A percentile compares a stretch with the other conserved stretches of the same genome.
Conservation (phyloP, 495 filamentous ascomycete species). For the Penicillium parvum region DNA sequence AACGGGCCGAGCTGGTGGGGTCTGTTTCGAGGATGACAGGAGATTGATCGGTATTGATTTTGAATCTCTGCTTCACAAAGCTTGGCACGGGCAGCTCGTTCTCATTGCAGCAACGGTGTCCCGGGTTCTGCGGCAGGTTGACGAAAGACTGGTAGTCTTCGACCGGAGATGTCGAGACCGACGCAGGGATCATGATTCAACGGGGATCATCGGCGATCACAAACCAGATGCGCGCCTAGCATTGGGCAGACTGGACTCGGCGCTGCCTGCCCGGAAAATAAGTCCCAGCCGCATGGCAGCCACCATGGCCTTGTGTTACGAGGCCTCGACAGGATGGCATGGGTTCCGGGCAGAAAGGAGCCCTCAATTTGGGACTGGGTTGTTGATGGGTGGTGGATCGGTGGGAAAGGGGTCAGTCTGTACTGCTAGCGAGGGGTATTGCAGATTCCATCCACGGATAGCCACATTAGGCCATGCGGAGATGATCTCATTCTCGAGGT, state of each 20-base stretch:
- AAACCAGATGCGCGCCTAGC: conserved; percentile 11
- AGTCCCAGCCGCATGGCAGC: conserved; percentile 23
- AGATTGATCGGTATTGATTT: neutral
- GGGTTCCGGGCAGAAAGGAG: neutral
- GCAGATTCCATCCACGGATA: conserved; percentile 23
- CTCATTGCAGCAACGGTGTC: conserved; percentile 16
- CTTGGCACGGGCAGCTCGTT: too few species aligned
- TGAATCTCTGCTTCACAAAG: conserved; percentile 1
- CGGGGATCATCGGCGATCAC: conserved; percentile 3
- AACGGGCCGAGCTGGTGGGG: conserved; percentile 13
- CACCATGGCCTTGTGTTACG: conserved; percentile 21
- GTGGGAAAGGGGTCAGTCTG: neutral
- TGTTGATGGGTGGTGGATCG: neutral
- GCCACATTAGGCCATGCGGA: conserved; percentile 19
- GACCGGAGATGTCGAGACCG: neutral
- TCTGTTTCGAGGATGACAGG: neutral
- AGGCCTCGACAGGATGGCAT: neutral
- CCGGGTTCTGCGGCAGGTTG: conserved; percentile 7
- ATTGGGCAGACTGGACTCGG: conserved; percentile 7
- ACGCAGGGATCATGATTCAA: conserved; percentile 12
- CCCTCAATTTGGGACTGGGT: neutral
- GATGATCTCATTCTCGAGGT: conserved; percentile 18
- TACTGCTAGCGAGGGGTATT: neutral
- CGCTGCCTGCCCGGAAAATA: conserved; percentile 18
- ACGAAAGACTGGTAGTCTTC: conserved; percentile 2